These are phyloP conservation scores for Handroanthus guayacan DNA, from an alignment of 257 asterid genomes.

Conservation along the genomic window DNA sequence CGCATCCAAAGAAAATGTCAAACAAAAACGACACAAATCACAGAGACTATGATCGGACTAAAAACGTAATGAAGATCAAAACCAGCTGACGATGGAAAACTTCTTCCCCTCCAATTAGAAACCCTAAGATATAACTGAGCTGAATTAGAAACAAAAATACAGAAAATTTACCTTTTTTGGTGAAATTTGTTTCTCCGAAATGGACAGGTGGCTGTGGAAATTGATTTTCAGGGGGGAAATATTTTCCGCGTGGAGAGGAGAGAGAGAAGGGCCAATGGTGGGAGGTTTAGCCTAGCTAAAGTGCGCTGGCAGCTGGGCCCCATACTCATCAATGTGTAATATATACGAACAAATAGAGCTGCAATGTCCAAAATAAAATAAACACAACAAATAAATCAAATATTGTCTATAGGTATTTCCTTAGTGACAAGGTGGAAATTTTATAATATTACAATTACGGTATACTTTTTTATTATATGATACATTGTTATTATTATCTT, in stretches of 20 bases:
- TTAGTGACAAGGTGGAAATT: no score
- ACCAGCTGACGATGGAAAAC: slow-evolving; percentile 35
- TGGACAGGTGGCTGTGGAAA: background rate
- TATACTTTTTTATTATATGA: no score
- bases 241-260: slow-evolving; percentile 20
- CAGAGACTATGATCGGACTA: slow-evolving; percentile 9
- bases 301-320: slow-evolving; percentile 39
- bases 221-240: background rate
- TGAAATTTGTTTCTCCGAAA: background rate
- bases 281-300: slow-evolving; percentile 27
- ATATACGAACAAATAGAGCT: no score
- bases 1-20: slow-evolving; percentile 45
- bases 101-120: slow-evolving; percentile 5
- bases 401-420: no score
- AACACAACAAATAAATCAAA: no score
- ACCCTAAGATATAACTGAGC: slow-evolving; percentile 41
- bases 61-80: slow-evolving; percentile 30
- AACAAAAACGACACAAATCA: slow-evolving; percentile 29
- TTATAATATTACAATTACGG: no score
- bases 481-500: no score
- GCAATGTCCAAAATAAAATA: no score
- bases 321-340: no score
- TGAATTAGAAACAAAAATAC: slow-evolving; percentile 21
- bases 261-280: background rate
- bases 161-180: background rate